Base-by-base conservation (phyloP, 2,329 filamentous ascomycete species). In the Thelonectria discophora region DNA sequence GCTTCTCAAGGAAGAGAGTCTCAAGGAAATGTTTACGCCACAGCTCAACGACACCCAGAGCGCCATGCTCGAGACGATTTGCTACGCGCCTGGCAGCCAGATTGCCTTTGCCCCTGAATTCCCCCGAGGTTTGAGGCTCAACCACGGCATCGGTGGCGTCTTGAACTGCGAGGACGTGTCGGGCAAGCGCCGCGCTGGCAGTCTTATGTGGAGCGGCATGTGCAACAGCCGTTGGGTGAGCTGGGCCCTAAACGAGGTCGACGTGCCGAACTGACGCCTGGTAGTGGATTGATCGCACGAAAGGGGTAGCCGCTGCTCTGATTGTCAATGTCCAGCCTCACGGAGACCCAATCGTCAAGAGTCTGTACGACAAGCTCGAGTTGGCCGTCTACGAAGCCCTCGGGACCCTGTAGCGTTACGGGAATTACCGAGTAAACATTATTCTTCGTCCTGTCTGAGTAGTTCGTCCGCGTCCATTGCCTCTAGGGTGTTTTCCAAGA, bases 401-500 rank as follows among this genome's bases (percentile, higher is more conserved):
- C 11, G 48, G 53, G 17, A 54, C 42, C 34, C 17, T 46, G 56
- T 60, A 60, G 57, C 32, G 15, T 10, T 20, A 30, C 34, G 32
- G 37, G 7, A 17, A 11, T 24, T 24, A 18, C 13, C 39, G 32
- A 60, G 45, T 45, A 34, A 34, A 9, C 46, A 45, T 42, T n/a
- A 42, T 40, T 67, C 55, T 3, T 62, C 65, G 9, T 59, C 70
- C 9, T 65, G 57, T 3, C 69, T 64, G 59, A 77, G 64, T 30
- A 74, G 50, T 30, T 72, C 71, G 39, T 77, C 75, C 27, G 63
- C 56, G 21, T 73, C 63, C 68, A 81, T 79, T 2, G 73, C 71
- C 67, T 78, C 74, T n/a, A 84, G 71, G 6, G 80, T 80, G 45
- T 75, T 78, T 62, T 79, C 75, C 54, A 87, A 63, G 1, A 86